Conservation (phyloP, 2,329 filamentous ascomycete genomes). For the Seiridium unicorne region DNA sequence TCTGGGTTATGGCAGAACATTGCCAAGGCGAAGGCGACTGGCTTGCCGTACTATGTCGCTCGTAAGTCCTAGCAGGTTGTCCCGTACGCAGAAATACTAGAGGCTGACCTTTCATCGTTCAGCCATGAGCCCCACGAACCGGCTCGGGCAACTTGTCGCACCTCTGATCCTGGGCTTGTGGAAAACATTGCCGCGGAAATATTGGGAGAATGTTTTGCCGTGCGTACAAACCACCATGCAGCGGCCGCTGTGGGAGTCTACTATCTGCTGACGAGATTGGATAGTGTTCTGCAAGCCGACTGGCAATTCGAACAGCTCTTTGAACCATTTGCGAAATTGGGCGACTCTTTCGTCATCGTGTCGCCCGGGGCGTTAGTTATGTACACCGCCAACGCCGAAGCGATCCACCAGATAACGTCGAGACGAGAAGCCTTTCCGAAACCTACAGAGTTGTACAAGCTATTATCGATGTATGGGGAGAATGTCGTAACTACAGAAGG, state of each 20-base stretch:
- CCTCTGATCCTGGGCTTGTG: conserved; percentile 55
- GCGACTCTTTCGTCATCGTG: conserved; percentile 65
- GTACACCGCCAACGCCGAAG: conserved; percentile 62
- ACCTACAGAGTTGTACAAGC: conserved; percentile 56
- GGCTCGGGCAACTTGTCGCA: conserved; percentile 55
- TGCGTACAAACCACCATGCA: conserved; percentile 34
- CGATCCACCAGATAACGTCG: conserved; percentile 62
- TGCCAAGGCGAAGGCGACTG: conserved; percentile 46
- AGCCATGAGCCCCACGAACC: conserved; percentile 50
- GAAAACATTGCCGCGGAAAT: conserved; percentile 49
- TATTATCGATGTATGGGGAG: conserved; percentile 65
- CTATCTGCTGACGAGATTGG: conserved; percentile 28
- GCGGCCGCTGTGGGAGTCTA: not conserved
- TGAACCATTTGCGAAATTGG: conserved; percentile 55
- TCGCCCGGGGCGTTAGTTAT: conserved; percentile 53
- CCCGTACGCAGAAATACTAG: not conserved
- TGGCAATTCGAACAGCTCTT: conserved; percentile 58
- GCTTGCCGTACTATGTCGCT: conserved; percentile 50
- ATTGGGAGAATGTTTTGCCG: conserved; percentile 59
- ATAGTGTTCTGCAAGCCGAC: conserved; percentile 49
- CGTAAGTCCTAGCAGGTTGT: conserved; percentile 41
- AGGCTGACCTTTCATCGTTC: not conserved
- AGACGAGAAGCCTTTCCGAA: conserved; percentile 72
- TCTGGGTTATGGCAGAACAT: conserved; percentile 43
- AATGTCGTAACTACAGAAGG: conserved; percentile 74